Evolutionary conservation across 129 eudicot species (phyloP).

Genomic region (Logfia minima): DNA sequence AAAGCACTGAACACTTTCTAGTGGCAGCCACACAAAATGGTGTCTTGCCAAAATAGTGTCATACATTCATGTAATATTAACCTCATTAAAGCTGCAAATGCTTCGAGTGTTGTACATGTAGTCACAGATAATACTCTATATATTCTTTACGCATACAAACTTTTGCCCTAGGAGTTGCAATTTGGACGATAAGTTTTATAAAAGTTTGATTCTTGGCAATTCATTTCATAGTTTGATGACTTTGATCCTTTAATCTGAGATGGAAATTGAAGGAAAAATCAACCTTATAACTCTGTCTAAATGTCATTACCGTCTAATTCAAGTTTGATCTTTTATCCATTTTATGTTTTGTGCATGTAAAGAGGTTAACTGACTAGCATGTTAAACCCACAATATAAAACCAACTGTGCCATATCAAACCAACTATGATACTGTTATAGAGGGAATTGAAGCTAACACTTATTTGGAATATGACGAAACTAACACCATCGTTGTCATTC

Average conservation of each 20-base stretch:
- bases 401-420: neutral
- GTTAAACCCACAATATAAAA: neutral
- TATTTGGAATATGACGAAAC: neutral
- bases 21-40: neutral
- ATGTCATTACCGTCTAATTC: neutral
- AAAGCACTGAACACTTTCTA: neutral
- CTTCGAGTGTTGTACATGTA: constrained; percentile 16
- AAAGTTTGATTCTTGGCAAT: neutral
- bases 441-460: too few species aligned
- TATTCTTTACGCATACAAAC: neutral
- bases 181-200: neutral
- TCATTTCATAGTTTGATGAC: neutral
- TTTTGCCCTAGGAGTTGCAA: neutral
- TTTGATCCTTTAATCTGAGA: neutral
- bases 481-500: neutral
- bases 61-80: neutral
- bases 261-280: too few species aligned
- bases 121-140: neutral
- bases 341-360: neutral
- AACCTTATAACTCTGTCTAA: neutral
- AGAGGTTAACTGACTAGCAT: neutral
- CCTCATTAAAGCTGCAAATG: constrained; percentile 17
- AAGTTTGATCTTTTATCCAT: too few species aligned
- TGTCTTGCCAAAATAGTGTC: neutral
- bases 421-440: neutral